Evolutionary conservation across 2,329 filamentous ascomycete species (phyloP).

Genomic region (Neoarthrinium moseri): DNA sequence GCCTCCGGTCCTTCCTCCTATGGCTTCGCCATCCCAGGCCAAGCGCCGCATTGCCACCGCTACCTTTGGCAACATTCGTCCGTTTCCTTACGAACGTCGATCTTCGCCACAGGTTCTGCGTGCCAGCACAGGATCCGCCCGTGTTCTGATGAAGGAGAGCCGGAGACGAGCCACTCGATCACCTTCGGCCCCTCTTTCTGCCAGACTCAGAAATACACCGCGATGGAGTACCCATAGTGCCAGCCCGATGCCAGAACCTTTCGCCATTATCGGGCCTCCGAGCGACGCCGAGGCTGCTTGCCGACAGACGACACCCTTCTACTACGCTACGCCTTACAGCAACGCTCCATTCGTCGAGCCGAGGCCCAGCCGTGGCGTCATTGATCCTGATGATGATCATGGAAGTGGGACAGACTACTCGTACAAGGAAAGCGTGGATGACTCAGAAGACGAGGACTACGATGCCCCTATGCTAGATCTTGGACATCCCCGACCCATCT

Average conservation of each 20-base stretch:
- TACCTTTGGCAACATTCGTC: slow-evolving; percentile 21
- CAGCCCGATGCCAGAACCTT: slow-evolving; percentile 37
- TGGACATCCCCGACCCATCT: slow-evolving; percentile 15
- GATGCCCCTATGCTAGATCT: slow-evolving; percentile 29
- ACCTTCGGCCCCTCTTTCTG: slow-evolving; percentile 42
- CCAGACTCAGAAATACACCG: slow-evolving; percentile 44
- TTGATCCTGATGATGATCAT: slow-evolving; percentile 21
- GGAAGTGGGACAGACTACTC: slow-evolving; percentile 30
- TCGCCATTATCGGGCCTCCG: slow-evolving; percentile 27
- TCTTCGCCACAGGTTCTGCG: slow-evolving; percentile 34
- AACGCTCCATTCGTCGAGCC: slow-evolving; percentile 51
- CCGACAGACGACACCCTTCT: slow-evolving; percentile 55
- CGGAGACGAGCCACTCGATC: slow-evolving; percentile 59
- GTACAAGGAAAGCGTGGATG: slow-evolving; percentile 29
- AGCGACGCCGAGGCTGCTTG: background rate
- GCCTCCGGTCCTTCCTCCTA: slow-evolving; percentile 38
- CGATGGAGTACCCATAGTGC: slow-evolving; percentile 50
- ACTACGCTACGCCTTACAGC: slow-evolving; percentile 75
- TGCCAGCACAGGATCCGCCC: slow-evolving; percentile 26
- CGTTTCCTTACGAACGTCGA: slow-evolving; percentile 33
- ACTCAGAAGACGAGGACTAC: slow-evolving; percentile 17
- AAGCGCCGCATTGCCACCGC: slow-evolving; percentile 48
- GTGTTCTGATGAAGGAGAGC: slow-evolving; percentile 28
- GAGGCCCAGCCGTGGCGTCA: slow-evolving; percentile 25
- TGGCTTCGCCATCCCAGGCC: slow-evolving; percentile 37